These are phyloP conservation scores for Schoenoplectus triqueter DNA, from an alignment of 202 grass and related monocot species.

Conservation along the genomic window DNA sequence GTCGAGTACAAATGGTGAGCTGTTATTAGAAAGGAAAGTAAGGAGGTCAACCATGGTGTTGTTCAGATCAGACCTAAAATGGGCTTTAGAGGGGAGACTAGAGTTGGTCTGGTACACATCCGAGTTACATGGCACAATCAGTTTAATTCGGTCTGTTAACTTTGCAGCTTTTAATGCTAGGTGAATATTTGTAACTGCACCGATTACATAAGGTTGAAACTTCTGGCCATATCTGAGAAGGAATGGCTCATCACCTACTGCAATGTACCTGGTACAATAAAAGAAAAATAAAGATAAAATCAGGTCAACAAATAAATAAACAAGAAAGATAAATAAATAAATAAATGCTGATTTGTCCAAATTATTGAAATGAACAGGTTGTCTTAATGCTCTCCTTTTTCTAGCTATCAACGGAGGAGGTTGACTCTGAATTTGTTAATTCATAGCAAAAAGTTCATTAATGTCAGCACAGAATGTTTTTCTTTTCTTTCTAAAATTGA, in stretches of 20 bases:
- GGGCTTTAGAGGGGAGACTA: slow-evolving; percentile 65
- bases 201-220: slow-evolving; percentile 69
- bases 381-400: background rate
- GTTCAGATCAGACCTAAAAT: slow-evolving; percentile 83
- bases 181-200: slow-evolving; percentile 74
- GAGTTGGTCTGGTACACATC: slow-evolving; percentile 71
- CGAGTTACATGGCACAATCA: slow-evolving; percentile 71
- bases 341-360: background rate
- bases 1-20: slow-evolving; percentile 79
- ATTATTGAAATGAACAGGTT: background rate
- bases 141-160: slow-evolving; percentile 76
- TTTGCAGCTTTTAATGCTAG: slow-evolving; percentile 64
- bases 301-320: background rate
- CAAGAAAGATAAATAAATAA: background rate
- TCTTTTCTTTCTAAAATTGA: background rate
- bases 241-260: slow-evolving; percentile 87
- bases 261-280: slow-evolving; percentile 54
- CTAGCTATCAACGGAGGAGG: background rate
- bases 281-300: slow-evolving; percentile 9
- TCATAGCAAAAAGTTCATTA: background rate
- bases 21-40: slow-evolving; percentile 71
- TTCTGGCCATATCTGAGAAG: slow-evolving; percentile 59
- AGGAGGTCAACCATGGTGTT: slow-evolving; percentile 84
- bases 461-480: background rate
- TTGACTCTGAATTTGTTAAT: background rate